These are phyloP conservation scores for Scolecobasidium constrictum DNA, from an alignment of 2,329 filamentous ascomycete species.

Conservation along the genomic window DNA sequence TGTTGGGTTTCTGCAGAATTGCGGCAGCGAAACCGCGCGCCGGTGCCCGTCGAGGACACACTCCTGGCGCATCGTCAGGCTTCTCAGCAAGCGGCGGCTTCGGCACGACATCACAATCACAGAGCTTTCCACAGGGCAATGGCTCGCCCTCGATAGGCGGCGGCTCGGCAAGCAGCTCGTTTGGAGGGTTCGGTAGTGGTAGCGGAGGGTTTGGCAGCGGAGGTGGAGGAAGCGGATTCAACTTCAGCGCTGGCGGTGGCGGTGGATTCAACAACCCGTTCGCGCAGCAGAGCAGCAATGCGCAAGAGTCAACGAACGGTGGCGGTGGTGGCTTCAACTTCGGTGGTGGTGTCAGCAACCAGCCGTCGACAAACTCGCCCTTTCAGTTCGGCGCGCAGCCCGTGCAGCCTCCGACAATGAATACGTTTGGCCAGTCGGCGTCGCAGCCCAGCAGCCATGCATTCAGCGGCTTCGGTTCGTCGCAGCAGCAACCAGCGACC, in stretches of 20 bases:
- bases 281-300: slow-evolving; percentile 1
- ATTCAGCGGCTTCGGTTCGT: background rate
- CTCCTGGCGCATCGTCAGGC: no score
- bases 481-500: background rate
- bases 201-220: background rate
- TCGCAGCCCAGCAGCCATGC: background rate
- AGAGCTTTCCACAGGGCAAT: slow-evolving; percentile 9
- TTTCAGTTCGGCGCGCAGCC: background rate
- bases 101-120: background rate
- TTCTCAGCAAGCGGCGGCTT: no score
- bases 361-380: slow-evolving; percentile 1
- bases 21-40: no score
- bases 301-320: background rate
- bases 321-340: slow-evolving; percentile 4
- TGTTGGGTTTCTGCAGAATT: no score
- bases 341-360: background rate
- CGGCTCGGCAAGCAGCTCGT: slow-evolving; percentile 4
- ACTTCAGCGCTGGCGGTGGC: slow-evolving; percentile 1
- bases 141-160: slow-evolving; percentile 3
- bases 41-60: no score
- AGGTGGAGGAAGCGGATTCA: background rate
- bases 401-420: no score
- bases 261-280: slow-evolving; percentile 8
- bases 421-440: no score
- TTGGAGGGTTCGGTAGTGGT: slow-evolving; percentile 8